Evolutionary conservation across 441 rosid species (phyloP).

Genomic region (Corymbia citriodora): DNA sequence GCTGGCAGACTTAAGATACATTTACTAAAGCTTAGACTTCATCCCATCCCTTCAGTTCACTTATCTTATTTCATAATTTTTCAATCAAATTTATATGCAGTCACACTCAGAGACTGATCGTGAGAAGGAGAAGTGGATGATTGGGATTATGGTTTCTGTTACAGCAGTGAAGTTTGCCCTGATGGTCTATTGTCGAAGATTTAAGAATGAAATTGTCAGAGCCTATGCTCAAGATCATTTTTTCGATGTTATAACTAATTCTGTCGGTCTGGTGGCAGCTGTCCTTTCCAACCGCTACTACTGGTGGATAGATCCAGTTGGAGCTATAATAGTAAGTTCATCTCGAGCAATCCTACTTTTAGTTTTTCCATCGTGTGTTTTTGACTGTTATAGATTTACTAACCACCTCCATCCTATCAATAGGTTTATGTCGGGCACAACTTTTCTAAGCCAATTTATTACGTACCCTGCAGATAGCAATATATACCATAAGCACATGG

Average conservation of each 20-base stretch:
- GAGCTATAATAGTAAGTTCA: slow-evolving; percentile 53
- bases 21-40: neutral
- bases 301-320: slow-evolving; percentile 77
- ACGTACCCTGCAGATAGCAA: slow-evolving; percentile 46
- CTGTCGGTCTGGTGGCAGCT: slow-evolving; percentile 54
- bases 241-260: slow-evolving; percentile 68
- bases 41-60: neutral
- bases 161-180: slow-evolving; percentile 46
- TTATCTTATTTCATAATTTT: neutral
- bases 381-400: neutral
- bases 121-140: slow-evolving; percentile 61
- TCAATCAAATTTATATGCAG: slow-evolving; percentile 19
- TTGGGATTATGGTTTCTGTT: slow-evolving; percentile 65
- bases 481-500: slow-evolving; percentile 68
- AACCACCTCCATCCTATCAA: neutral
- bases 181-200: slow-evolving; percentile 54
- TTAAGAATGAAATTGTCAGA: slow-evolving; percentile 51
- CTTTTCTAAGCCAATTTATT: neutral
- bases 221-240: slow-evolving; percentile 71
- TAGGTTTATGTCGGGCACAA: neutral
- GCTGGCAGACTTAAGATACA: neutral
- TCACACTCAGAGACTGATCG: slow-evolving; percentile 39
- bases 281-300: slow-evolving; percentile 45
- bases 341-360: neutral
- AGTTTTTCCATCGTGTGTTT: neutral